These are phyloP conservation scores for Capsicum rhomboideum DNA, from an alignment of 257 asterid species.

Conservation along the genomic window DNA sequence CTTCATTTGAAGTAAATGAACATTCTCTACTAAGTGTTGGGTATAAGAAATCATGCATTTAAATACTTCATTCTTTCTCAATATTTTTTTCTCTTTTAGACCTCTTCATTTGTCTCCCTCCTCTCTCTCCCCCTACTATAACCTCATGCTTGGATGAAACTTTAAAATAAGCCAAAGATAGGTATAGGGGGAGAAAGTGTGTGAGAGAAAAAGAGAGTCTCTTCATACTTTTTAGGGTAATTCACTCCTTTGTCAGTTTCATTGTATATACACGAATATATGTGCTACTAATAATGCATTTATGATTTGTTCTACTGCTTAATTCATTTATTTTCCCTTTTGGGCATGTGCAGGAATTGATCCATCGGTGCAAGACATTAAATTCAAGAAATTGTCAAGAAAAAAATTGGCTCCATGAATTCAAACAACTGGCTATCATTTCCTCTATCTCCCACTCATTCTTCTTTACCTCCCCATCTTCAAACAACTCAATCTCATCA, in stretches of 20 bases:
- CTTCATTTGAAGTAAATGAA: slow-evolving; percentile 3
- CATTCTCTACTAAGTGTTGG: slow-evolving; percentile 13
- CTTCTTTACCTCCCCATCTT: slow-evolving; percentile 42
- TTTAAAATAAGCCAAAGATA: background rate
- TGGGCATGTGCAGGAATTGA: slow-evolving; percentile 37
- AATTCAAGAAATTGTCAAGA: slow-evolving; percentile 13
- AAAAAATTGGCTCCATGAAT: slow-evolving; percentile 37
- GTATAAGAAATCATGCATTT: slow-evolving; percentile 12
- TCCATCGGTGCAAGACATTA: slow-evolving; percentile 2
- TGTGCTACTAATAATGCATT: slow-evolving; percentile 13
- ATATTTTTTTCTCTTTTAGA: slow-evolving; percentile 11
- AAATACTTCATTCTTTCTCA: slow-evolving; percentile 22
- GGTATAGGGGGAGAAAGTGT: slow-evolving; percentile 10
- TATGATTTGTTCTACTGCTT: slow-evolving; percentile 11
- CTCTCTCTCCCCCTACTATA: background rate
- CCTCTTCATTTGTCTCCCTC: slow-evolving; percentile 12
- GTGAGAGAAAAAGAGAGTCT: slow-evolving; percentile 8
- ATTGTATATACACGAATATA: background rate
- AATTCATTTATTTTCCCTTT: slow-evolving; percentile 1
- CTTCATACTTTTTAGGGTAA: slow-evolving; percentile 24
- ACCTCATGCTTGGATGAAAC: background rate
- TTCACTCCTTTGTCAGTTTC: slow-evolving; percentile 21
- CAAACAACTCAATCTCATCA: slow-evolving; percentile 45
- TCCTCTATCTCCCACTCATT: slow-evolving; percentile 68
- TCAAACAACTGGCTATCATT: slow-evolving; percentile 86